A percentile compares a stretch with the other conserved stretches of the same genome.
Evolutionary conservation across 176 grass and related monocot species (phyloP).

Genomic region (Chloris gayana): DNA sequence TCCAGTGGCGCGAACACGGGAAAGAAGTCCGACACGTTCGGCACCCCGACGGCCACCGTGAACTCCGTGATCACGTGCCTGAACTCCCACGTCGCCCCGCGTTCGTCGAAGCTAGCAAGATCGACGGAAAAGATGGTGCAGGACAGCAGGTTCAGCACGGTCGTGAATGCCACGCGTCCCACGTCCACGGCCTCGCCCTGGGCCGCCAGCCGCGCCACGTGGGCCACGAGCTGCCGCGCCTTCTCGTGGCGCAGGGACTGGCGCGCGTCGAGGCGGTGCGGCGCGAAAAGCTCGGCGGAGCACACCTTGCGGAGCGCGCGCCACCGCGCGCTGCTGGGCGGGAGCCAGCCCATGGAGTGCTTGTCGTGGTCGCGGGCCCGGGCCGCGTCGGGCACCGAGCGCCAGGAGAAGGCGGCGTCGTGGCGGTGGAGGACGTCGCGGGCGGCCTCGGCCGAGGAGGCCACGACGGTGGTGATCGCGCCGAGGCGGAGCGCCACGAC

Average conservation of each 20-base stretch:
- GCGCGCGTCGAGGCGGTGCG: constrained; percentile 26
- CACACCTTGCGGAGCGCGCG: constrained; percentile 44
- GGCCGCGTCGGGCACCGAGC: constrained; percentile 32
- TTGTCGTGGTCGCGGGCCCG: not conserved
- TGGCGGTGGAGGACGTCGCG: constrained; percentile 41
- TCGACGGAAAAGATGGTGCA: constrained; percentile 54
- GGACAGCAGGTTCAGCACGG: constrained; percentile 42
- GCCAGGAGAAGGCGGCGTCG: constrained; percentile 18
- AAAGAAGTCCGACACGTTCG: constrained; percentile 61
- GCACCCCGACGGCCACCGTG: not conserved
- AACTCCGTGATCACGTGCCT: constrained; percentile 35
- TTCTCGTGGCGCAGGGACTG: constrained; percentile 33
- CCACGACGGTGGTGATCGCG: constrained; percentile 25
- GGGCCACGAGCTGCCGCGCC: constrained; percentile 13
- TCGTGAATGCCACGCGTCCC: constrained; percentile 37
- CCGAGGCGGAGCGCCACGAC: constrained; percentile 34
- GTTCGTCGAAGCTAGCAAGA: constrained; percentile 43
- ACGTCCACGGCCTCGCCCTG: constrained; percentile 25
- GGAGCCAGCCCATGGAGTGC: constrained; percentile 26
- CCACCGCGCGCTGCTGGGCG: constrained; percentile 20
- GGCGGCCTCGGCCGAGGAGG: constrained; percentile 38
- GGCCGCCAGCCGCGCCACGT: not conserved
- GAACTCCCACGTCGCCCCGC: constrained; percentile 32
- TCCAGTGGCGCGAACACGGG: constrained; percentile 48
- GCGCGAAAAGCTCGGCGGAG: constrained; percentile 48